Conservation (phyloP, 345 rosid genomes). For the Eucalyptus guilfoylei region DNA sequence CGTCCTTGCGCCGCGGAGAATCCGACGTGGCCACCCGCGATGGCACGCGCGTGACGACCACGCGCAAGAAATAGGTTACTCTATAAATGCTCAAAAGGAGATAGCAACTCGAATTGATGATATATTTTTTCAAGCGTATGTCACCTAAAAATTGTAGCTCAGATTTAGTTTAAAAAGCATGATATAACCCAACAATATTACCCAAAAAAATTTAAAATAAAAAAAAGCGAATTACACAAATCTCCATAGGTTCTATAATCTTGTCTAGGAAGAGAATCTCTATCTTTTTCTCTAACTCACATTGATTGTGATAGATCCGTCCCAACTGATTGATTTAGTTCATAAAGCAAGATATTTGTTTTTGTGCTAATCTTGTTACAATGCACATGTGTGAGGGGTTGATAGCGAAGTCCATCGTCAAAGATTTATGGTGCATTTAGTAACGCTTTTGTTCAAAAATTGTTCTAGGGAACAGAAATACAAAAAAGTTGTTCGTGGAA, state of each 20-base stretch:
- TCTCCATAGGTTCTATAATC: rapidly evolving
- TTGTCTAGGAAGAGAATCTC: rapidly evolving
- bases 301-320: rapidly evolving
- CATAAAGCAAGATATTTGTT: rapidly evolving
- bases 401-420: background rate
- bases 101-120: no score
- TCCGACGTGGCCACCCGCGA: background rate
- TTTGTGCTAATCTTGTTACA: rapidly evolving
- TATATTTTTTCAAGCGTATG: background rate
- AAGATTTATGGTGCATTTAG: no score
- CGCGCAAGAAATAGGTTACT: background rate
- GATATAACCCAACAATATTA: background rate
- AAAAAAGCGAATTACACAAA: rapidly evolving
- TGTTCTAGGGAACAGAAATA: no score
- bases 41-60: background rate
- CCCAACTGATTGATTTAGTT: rapidly evolving
- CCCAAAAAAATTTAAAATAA: background rate
- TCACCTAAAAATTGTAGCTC: background rate
- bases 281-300: rapidly evolving
- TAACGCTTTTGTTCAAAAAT: no score
- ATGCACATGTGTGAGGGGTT: rapidly evolving
- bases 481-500: no score
- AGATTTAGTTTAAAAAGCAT: background rate
- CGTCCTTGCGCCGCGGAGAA: background rate
- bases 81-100: no score